Percentiles rank a stretch among this genome's conserved stretches.
These are phyloP conservation scores for Cercospora nicotianae DNA, from an alignment of 2,329 filamentous ascomycete species.

Conservation along the genomic window DNA sequence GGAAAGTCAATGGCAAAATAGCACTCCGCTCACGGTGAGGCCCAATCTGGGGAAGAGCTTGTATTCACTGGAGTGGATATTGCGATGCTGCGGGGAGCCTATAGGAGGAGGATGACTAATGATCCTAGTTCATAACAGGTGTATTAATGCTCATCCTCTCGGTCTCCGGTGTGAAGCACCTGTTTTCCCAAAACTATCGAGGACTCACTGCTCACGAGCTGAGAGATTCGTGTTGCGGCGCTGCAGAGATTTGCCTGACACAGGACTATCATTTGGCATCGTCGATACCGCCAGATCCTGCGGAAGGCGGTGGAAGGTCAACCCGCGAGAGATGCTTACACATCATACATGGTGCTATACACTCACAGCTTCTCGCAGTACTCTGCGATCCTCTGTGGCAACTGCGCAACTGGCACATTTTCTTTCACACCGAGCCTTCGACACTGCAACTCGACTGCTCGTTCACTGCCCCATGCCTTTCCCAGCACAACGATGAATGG, in stretches of 20 bases:
- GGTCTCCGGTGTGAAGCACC: neutral
- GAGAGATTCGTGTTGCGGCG: neutral
- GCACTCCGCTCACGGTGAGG: neutral
- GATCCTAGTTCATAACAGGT: neutral
- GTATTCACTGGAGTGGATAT: neutral
- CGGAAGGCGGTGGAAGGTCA: neutral
- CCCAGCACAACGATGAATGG: constrained; percentile 81
- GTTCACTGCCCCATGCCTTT: constrained; percentile 60
- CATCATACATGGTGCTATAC: neutral
- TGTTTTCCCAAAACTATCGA: neutral
- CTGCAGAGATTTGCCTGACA: neutral
- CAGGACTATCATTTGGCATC: too few relatives aligned
- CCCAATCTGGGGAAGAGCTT: neutral
- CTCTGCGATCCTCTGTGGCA: constrained; percentile 18
- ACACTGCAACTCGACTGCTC: constrained; percentile 75
- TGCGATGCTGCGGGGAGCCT: neutral
- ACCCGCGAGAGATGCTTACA: neutral
- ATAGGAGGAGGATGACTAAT: neutral
- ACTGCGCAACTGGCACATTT: constrained; percentile 26
- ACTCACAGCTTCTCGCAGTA: constrained; percentile 24
- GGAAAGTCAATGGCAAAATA: too few relatives aligned
- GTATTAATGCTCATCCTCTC: neutral
- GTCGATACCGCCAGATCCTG: too few relatives aligned
- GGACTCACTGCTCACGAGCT: neutral
- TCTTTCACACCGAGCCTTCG: constrained; percentile 64